Percentiles rank a stretch among this genome's conserved stretches.
Conservation (phyloP, 2,329 filamentous ascomycete genomes). For the Akanthomyces muscarius region DNA sequence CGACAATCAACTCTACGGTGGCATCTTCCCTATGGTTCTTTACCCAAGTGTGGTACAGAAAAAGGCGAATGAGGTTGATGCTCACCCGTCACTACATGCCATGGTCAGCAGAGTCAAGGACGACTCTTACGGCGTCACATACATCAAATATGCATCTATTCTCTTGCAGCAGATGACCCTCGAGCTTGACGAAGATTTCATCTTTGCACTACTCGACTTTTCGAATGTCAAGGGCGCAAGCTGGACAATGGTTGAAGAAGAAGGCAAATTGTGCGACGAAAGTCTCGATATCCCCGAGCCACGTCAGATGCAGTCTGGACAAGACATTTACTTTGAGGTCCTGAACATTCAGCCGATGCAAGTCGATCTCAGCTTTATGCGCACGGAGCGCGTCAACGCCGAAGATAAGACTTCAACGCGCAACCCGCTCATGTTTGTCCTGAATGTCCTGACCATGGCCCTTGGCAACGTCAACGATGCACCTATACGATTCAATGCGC, state of each 20-base stretch:
- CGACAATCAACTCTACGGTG: conserved; percentile 96
- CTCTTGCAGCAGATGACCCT: conserved; percentile 97
- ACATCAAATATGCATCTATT: conserved; percentile 96
- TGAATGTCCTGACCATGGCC: conserved; percentile 98
- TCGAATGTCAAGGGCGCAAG: conserved; percentile 86
- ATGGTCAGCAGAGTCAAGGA: conserved; percentile 95
- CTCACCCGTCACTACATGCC: conserved; percentile 88
- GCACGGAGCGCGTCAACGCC: conserved; percentile 92
- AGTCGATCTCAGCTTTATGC: conserved; percentile 92
- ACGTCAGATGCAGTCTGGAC: conserved; percentile 73
- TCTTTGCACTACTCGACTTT: conserved; percentile 93
- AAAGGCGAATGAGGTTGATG: conserved; percentile 91
- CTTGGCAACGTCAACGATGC: conserved; percentile 99
- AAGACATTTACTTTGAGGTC: conserved; percentile 97
- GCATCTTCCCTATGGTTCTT: conserved; percentile 94
- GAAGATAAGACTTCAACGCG: conserved; percentile 87
- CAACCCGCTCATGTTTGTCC: conserved; percentile 97
- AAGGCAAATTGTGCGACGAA: conserved; percentile 85
- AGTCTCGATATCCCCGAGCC: conserved; percentile 89
- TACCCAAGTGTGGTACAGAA: conserved; percentile 98
- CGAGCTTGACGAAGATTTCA: conserved; percentile 96
- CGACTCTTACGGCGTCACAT: conserved; percentile 94
- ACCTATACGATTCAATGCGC: conserved; percentile 84
- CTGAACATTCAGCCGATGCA: conserved; percentile 98
- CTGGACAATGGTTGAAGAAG: conserved; percentile 64